Percentiles rank a stretch among this genome's conserved stretches.
phyloP scores from a whole-genome alignment of 768 basidiomycete genomes.

The Termitomyces titanicus region DNA sequence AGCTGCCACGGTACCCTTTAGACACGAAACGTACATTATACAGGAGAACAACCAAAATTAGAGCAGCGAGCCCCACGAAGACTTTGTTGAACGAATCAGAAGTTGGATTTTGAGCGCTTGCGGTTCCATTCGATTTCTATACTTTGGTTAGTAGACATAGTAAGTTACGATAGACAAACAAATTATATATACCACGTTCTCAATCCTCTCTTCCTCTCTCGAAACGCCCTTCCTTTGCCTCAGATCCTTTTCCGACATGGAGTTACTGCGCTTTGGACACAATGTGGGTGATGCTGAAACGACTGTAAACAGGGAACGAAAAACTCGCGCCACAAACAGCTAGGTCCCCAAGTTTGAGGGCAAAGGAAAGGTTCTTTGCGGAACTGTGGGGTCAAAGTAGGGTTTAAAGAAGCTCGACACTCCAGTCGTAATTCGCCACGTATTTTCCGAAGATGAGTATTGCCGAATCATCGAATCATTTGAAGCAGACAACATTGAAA shows the following conservation, averaged over 20 bases:
- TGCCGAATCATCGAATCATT: no score
- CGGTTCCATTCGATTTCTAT: not conserved
- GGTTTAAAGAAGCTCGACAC: not conserved
- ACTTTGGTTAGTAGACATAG: not conserved
- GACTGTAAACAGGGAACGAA: not conserved
- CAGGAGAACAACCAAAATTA: slow-evolving; percentile 7
- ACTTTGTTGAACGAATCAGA: not conserved
- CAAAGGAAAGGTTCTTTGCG: not conserved
- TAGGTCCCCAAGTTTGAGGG: not conserved
- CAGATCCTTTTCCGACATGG: slow-evolving; percentile 3
- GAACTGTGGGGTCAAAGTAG: not conserved
- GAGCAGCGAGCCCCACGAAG: slow-evolving; percentile 6
- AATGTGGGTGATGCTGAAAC: not conserved
- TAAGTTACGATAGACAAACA: not conserved
- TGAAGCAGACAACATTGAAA: not conserved
- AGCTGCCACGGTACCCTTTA: not conserved
- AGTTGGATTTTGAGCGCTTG: not conserved
- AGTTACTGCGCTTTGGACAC: not conserved
- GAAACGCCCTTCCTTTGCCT: slow-evolving; percentile 7
- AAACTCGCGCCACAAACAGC: not conserved
- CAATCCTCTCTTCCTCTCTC: slow-evolving; percentile 1
- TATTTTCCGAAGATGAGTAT: slow-evolving; percentile 12
- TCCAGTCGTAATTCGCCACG: slow-evolving; percentile 1
- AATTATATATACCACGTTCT: not conserved
- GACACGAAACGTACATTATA: slow-evolving; percentile 8